Evolutionary conservation across 768 basidiomycete species (phyloP), one percentile per base, ranked within the genome.

Genomic region (Kwoniella pini): DNA sequence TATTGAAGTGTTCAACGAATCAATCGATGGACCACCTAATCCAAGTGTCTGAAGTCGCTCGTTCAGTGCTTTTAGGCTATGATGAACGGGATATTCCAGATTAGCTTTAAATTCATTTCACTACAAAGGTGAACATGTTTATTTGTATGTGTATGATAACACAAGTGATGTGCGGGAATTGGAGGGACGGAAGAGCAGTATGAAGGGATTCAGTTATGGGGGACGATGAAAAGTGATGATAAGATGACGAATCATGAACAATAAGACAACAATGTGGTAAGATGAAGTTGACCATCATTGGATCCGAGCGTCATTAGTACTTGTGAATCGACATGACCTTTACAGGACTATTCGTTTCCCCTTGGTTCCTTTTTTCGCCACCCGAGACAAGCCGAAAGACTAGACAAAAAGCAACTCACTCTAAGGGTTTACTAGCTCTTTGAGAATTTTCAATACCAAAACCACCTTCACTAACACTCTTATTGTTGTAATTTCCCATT

Each of bases 331-430:
- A 30, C 27, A 28, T 30, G 54, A 44, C 26, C 31, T 43, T 55
- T 43, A 43, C 42, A 43, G 39, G 36, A 40, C 26, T 21, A 31
- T 33, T 31, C 15, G 21, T 24, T 39, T 17, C 0, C 36, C 12
- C 13, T 4, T 27, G 38, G 51, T 26, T 39, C 36, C 45, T 57
- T 19, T 17, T 46, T 30, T 36, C 33, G 30, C 43, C 33, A 43
- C 54, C 30, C 17, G 21, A 15, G 3, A 39, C n/a, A 19, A 21
- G 21, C 52, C 15, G 13, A 21, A 15, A 21, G 31, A 21, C 22
- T 30, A 28, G 38, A 40, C 19, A 53, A 27, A 40, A 40, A 27
- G 13, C 17, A 17, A 69, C 69, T 67, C 63, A 70, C 69, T 70
- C 69, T 54, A 69, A 39, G 2, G 54, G 54, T 30, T 56, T 43